Evolutionary conservation across 306 rosid genomes (phyloP), one percentile per base, ranked within the genome.

Genomic region (Castanea mollissima): DNA sequence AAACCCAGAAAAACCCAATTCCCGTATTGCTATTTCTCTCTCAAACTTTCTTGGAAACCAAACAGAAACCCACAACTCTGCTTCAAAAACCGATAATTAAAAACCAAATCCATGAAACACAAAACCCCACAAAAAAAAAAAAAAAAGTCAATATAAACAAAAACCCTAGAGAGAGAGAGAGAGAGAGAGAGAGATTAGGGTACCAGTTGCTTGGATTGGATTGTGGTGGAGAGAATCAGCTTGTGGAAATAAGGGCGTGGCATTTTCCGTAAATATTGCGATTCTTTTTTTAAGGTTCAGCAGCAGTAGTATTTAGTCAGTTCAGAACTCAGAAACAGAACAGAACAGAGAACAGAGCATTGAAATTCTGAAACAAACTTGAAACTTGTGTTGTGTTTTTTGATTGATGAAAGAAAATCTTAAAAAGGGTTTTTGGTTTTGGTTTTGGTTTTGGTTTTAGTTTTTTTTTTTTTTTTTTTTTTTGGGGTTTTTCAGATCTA

Each of bases 161-260:
- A 31, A 35, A 77, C 54, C 52, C 38, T 2, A 67, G 44, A 72
- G 18, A 58, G 29, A 20, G 9, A 58, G 29, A 20, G 9, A 25
- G 31, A 71, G 76, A 77, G 71, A 49, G 69, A 18, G 55, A 84
- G 69, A 79, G 79, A 81, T 70, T 44, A 49, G 77, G 71, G 76
- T 93, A 95, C 99, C 99, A 95, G 86, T 78, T 91, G 92, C 31
- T 77, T 90, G 46, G 91, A 80, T 77, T 90, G 91, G 75, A 93
- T 65, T 58, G 91, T 87, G 20, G 97, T 86, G 1, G 94, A 79
- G 38, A 90, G 84, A 86, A 95, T 79, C 87, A 95, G 91, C 94
- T 95, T 93, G 85, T 89, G 86, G 69, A 95, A 95, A 87, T 75
- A 89, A 72, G 98, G 92, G 74, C 83, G 86, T 57, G 86, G 92